A percentile compares a stretch with the other conserved stretches of the same genome.
phyloP scores from a whole-genome alignment of 2,329 filamentous ascomycete genomes.

The Aspergillus vadensis region DNA sequence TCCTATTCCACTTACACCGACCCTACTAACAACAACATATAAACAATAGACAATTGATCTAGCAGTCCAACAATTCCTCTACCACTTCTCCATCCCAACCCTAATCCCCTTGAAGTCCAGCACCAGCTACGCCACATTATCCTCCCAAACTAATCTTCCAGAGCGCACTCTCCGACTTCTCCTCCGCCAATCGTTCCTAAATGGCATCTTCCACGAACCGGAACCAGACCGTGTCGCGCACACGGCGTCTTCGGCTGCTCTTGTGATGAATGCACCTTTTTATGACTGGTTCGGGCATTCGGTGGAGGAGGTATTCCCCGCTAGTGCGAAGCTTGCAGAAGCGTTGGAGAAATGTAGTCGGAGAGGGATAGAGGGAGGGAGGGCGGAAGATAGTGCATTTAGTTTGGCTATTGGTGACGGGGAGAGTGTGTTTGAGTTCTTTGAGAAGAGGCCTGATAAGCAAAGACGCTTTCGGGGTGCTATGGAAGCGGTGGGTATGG shows the following conservation, averaged over 20 bases:
- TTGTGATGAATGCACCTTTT: neutral
- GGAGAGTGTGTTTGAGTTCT: constrained; percentile 2
- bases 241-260: neutral
- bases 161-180: neutral
- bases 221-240: neutral
- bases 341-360: neutral
- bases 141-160: neutral
- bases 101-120: neutral
- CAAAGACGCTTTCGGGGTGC: constrained; percentile 4
- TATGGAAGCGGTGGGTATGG: constrained; percentile 4
- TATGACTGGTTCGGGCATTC: neutral
- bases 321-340: neutral
- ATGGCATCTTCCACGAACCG: neutral
- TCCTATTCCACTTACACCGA: too few species aligned
- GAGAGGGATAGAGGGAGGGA: neutral
- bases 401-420: neutral
- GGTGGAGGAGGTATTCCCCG: neutral
- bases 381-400: neutral
- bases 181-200: neutral
- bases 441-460: neutral
- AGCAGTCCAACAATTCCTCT: neutral
- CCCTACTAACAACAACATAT: neutral
- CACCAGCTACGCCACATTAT: neutral
- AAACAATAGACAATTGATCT: neutral
- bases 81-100: neutral